Percentiles rank a stretch among this genome's conserved stretches.
These are phyloP conservation scores for Tuber umbilicatum DNA, from an alignment of 495 filamentous ascomycete genomes.

Conservation along the genomic window DNA sequence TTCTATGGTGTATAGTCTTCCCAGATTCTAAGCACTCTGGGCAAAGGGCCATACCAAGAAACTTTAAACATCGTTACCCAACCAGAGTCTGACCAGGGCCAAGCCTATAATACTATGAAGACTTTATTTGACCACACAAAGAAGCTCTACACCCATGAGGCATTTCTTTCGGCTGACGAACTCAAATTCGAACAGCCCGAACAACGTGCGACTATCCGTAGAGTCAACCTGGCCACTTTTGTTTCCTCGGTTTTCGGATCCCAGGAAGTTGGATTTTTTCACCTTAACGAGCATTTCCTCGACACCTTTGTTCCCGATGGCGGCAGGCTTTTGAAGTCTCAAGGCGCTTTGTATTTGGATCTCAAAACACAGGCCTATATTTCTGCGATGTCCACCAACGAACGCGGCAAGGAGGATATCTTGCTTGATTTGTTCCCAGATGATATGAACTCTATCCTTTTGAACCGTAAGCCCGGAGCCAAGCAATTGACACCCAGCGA, in stretches of 20 bases:
- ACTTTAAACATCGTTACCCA: slow-evolving; percentile 68
- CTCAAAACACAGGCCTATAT: slow-evolving; percentile 84
- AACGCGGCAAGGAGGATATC: slow-evolving; percentile 59
- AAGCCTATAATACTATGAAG: slow-evolving; percentile 73
- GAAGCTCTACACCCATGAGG: slow-evolving; percentile 64
- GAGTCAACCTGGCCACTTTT: slow-evolving; percentile 81
- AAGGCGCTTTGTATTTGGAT: slow-evolving; percentile 67
- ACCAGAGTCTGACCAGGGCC: slow-evolving; percentile 65
- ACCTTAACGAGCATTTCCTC: slow-evolving; percentile 77
- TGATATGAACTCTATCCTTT: slow-evolving; percentile 58
- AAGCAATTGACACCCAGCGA: slow-evolving; percentile 63
- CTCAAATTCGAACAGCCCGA: slow-evolving; percentile 62
- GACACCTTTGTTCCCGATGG: slow-evolving; percentile 76
- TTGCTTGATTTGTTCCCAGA: slow-evolving; percentile 68
- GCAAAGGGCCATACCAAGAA: slow-evolving; percentile 62
- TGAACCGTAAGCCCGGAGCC: slow-evolving; percentile 58
- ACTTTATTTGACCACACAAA: slow-evolving; percentile 76
- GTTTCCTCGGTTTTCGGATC: slow-evolving; percentile 75
- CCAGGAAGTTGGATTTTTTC: slow-evolving; percentile 72
- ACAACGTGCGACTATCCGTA: slow-evolving; percentile 69
- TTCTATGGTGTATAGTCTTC: slow-evolving; percentile 50
- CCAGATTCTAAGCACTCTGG: slow-evolving; percentile 63
- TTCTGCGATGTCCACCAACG: slow-evolving; percentile 58
- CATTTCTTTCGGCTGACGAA: slow-evolving; percentile 65
- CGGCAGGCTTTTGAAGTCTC: slow-evolving; percentile 61